Evolutionary conservation across 495 filamentous ascomycete genomes (phyloP).

Genomic region (Penicillium maclennaniae): DNA sequence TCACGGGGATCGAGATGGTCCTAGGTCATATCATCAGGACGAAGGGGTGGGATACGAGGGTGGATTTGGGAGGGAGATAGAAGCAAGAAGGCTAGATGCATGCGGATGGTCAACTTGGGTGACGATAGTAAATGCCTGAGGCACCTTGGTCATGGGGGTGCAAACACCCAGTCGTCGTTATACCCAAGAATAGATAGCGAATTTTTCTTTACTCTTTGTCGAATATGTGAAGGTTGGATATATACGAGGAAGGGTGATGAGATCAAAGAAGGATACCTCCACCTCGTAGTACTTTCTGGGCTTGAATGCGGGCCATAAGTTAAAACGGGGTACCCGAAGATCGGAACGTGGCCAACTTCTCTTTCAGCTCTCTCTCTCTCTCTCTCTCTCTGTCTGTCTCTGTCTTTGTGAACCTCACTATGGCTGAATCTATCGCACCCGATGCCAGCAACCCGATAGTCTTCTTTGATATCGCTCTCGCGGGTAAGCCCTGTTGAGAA

Average conservation of each 20-base stretch:
- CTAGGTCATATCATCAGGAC: constrained; percentile 12
- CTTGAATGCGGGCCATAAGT: background rate
- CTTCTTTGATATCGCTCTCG: constrained; percentile 91
- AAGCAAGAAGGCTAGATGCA: constrained; percentile 11
- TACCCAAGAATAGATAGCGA: background rate
- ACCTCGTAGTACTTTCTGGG: background rate
- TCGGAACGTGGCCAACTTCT: background rate
- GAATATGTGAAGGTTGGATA: background rate
- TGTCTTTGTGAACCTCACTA: background rate
- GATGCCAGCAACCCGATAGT: constrained; percentile 57
- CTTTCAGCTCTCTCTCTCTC: background rate
- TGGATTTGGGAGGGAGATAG: background rate
- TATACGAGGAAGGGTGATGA: background rate
- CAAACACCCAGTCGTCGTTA: background rate
- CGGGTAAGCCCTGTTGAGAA: constrained; percentile 58
- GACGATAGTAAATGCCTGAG: background rate
- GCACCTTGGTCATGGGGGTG: constrained; percentile 10
- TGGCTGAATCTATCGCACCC: constrained; percentile 9
- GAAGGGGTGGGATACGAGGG: background rate
- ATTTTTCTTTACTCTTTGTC: background rate
- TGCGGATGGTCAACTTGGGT: constrained; percentile 1
- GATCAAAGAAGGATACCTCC: background rate
- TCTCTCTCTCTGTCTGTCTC: background rate
- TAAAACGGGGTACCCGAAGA: background rate
- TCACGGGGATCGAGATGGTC: background rate